Conservation (phyloP, 1,284 basidiomycete genomes). For the Trametes sp. region DNA sequence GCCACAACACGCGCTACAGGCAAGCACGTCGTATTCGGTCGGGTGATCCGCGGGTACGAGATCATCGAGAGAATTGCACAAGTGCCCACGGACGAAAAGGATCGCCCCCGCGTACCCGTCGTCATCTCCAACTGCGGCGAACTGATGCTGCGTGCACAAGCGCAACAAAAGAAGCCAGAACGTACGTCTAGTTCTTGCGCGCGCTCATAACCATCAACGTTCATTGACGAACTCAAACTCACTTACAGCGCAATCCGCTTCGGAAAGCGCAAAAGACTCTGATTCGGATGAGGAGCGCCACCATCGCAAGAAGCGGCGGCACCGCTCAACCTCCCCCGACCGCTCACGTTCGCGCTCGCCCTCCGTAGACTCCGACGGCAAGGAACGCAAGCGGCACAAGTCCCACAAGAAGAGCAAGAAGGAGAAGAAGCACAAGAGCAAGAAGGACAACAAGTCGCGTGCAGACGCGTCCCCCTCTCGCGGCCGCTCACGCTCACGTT, state of each 20-base stretch:
- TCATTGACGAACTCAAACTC: neutral
- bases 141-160: constrained; percentile 70
- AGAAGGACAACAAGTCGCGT: constrained; percentile 37
- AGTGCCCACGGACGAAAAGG: constrained; percentile 70
- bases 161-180: constrained; percentile 27
- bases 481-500: constrained; percentile 7
- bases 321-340: constrained; percentile 16
- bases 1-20: constrained; percentile 44
- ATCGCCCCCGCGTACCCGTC: constrained; percentile 75
- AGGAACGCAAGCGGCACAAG: constrained; percentile 43
- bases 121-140: constrained; percentile 86
- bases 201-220: neutral
- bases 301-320: constrained; percentile 44
- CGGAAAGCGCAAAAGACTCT: constrained; percentile 30
- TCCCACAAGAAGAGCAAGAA: constrained; percentile 37
- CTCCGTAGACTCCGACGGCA: constrained; percentile 20
- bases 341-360: constrained; percentile 28
- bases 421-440: constrained; percentile 39
- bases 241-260: constrained; percentile 23
- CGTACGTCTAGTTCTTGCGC: constrained; percentile 13
- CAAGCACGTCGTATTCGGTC: constrained; percentile 84
- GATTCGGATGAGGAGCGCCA: constrained; percentile 33
- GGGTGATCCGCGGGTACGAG: constrained; percentile 67
- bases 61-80: constrained; percentile 62
- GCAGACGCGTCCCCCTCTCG: constrained; percentile 33